Conservation (phyloP, 116 monocot genomes). For the Thalassia testudinum region DNA sequence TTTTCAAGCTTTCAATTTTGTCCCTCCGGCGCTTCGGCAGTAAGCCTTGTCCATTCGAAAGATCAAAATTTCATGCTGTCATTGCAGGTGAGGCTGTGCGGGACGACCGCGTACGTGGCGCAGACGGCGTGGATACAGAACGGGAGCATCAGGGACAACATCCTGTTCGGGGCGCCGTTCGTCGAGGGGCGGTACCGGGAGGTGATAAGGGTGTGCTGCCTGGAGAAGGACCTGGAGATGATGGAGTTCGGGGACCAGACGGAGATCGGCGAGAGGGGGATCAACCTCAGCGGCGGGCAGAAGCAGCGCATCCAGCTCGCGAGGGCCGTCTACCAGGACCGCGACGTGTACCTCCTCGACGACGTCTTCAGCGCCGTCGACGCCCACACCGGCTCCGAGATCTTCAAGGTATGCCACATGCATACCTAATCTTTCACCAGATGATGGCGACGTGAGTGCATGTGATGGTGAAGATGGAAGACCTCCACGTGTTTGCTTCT, state of each 20-base stretch:
- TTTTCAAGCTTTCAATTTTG: no score
- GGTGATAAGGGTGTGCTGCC: constrained; percentile 41
- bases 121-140: constrained; percentile 86
- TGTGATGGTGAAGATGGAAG: no score
- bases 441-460: no score
- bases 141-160: constrained; percentile 60
- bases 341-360: constrained; percentile 72
- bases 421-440: no score
- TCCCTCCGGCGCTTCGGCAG: no score
- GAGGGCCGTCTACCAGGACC: constrained; percentile 66
- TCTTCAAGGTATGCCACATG: constrained; percentile 72
- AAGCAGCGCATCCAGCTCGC: constrained; percentile 82
- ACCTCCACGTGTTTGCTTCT: no score
- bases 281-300: constrained; percentile 87
- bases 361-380: constrained; percentile 87
- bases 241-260: constrained; percentile 83
- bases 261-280: constrained; percentile 77
- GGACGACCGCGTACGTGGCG: constrained; percentile 58
- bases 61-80: no score
- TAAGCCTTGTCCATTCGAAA: neutral
- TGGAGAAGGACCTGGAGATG: constrained; percentile 73
- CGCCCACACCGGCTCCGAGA: constrained; percentile 68
- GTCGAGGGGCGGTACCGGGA: constrained; percentile 32
- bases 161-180: constrained; percentile 50
- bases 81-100: constrained; percentile 52